These are phyloP conservation scores for Niveomyces coronatus DNA, from an alignment of 2,329 filamentous ascomycete species.

Conservation along the genomic window DNA sequence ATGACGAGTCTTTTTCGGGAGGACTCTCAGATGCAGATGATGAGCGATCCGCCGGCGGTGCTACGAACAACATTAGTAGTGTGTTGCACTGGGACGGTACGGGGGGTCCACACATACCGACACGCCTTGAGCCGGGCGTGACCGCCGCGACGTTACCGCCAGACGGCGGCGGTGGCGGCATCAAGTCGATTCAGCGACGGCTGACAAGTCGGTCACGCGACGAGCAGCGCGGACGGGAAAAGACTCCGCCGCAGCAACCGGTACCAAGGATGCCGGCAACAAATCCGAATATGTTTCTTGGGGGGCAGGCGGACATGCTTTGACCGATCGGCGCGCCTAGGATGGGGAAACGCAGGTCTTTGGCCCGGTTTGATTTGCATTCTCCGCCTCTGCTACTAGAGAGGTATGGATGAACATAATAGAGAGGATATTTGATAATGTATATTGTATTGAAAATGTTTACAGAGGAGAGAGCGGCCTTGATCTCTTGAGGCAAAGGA, in stretches of 20 bases:
- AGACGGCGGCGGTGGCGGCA: not conserved
- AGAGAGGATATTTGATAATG: not conserved
- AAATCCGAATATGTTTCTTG: constrained; percentile 20
- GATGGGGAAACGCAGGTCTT: no score
- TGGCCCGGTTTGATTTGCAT: no score
- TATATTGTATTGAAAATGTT: not conserved
- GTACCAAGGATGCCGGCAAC: constrained; percentile 30
- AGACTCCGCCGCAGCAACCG: constrained; percentile 28
- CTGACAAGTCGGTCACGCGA: constrained; percentile 24
- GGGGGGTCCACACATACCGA: no score
- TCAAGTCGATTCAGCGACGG: constrained; percentile 16
- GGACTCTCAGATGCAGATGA: constrained; percentile 72
- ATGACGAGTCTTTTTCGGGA: constrained; percentile 66
- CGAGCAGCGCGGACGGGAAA: constrained; percentile 21
- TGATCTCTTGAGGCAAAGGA: no score
- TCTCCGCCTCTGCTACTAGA: no score
- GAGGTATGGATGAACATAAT: no score
- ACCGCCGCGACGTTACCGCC: constrained; percentile 1
- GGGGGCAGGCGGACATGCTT: constrained; percentile 27
- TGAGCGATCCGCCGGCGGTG: constrained; percentile 27
- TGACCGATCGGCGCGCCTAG: no score
- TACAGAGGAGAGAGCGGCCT: no score
- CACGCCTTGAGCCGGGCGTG: no score
- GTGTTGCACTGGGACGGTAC: constrained; percentile 51
- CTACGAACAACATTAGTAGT: constrained; percentile 28